A percentile compares a stretch with the other conserved stretches of the same genome.
These are phyloP conservation scores for Pythium scleroteichum DNA, from an alignment of 352 stramenopile genomes.

Conservation along the genomic window DNA sequence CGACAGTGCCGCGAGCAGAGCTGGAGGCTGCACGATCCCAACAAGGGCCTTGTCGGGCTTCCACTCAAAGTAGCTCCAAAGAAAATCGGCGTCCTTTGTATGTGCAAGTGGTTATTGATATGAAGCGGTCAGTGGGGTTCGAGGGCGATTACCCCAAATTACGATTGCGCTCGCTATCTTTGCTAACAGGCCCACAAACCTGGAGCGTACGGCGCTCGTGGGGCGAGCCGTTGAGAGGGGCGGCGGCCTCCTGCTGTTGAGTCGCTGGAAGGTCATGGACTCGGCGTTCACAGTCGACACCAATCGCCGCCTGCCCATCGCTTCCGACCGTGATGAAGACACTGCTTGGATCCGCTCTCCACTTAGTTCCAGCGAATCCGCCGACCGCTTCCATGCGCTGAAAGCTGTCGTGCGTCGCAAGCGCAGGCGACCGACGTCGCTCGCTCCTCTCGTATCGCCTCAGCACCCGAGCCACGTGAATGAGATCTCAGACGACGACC, in stretches of 20 bases:
- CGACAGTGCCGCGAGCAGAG: background rate
- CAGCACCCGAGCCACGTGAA: background rate
- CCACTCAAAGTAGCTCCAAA: too few species aligned
- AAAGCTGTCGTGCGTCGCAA: slow-evolving; percentile 20
- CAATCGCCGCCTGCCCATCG: slow-evolving; percentile 26
- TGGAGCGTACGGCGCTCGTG: too few species aligned
- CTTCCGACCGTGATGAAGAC: slow-evolving; percentile 31
- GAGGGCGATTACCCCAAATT: background rate
- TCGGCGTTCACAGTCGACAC: slow-evolving; percentile 25
- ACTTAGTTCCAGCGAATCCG: background rate
- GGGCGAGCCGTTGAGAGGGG: background rate
- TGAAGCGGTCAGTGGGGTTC: too few species aligned
- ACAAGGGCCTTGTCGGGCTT: too few species aligned
- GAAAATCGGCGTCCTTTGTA: slow-evolving; percentile 1
- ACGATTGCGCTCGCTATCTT: background rate
- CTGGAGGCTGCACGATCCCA: background rate
- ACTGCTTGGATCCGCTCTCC: slow-evolving; percentile 5
- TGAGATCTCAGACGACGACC: background rate
- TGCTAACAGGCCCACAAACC: background rate
- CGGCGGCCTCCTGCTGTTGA: too few species aligned
- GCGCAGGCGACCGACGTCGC: slow-evolving; percentile 12
- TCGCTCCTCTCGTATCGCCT: slow-evolving; percentile 9
- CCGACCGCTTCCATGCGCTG: slow-evolving; percentile 14
- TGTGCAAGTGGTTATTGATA: slow-evolving; percentile 26
- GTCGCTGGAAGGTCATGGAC: slow-evolving; percentile 20